Base-by-base conservation (phyloP, 2,329 filamentous ascomycete species). In the Fusarium sp. region DNA sequence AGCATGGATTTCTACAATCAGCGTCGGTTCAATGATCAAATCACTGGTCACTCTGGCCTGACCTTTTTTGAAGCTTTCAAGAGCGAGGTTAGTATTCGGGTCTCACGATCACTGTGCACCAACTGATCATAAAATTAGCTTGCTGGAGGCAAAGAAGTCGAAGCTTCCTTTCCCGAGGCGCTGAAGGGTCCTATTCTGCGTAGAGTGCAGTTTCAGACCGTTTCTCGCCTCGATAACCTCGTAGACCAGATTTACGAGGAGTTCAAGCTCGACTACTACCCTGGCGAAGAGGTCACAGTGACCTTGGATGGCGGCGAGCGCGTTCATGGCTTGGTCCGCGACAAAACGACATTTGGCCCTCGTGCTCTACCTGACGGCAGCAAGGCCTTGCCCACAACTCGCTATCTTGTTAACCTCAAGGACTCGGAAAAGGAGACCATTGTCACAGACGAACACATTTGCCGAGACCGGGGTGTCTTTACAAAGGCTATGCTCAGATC, bases 1-100 rank as follows among this genome's bases (percentile, higher is more conserved):
- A 97, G 94, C 68, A 92, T 95, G 89, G 95, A 98, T 82, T 98
- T 97, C 81, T 98, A 98, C 82, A 95, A 93, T 77, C 94, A 96
- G 92, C 94, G 92, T 80, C 91, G 93, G 64, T 99, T 98, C 83
- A 98, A 97, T 70, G 98, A 97, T 83, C 94, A 97, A 81, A 97
- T 98, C 75, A 98, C 95, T 14, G 96, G 96, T 63, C 96, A 97
- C 82, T 97, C 95, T 34, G 93, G 93, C 62, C 87, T 98, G 75
- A 96, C 91, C 5, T 99, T 97, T 83, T 98, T 98, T 79, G 94
- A 98, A 76, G 96, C 96, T 29, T 89, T 96, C 34, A 91, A 94
- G 83, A 97, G 94, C 84, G 95, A 98, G 90, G 94, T 97, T 88
- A 74, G 92, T 86, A 24, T 58, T 47, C 59, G 7, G 13, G 22